phyloP scores from a whole-genome alignment of 495 filamentous ascomycete genomes.

The Xylaria curta region DNA sequence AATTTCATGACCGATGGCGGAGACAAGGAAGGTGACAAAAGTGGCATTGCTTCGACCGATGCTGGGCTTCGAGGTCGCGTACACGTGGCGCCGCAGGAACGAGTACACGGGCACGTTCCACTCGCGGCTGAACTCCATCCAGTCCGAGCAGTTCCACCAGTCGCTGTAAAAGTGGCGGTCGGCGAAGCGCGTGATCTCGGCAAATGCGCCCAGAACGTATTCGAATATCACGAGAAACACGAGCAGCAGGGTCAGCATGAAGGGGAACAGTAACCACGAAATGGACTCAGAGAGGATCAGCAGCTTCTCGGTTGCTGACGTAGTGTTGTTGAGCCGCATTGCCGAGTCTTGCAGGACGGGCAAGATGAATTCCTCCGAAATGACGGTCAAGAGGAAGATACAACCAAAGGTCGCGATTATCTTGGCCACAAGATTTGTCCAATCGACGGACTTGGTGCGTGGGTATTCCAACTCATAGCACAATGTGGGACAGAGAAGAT shows the following conservation, averaged over 20 bases:
- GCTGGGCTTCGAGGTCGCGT: slow-evolving; percentile 75
- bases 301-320: slow-evolving; percentile 66
- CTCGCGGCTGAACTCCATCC: slow-evolving; percentile 96
- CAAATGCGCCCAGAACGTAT: slow-evolving; percentile 92
- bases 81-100: slow-evolving; percentile 95
- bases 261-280: slow-evolving; percentile 91
- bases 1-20: slow-evolving; percentile 87
- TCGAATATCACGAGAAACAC: slow-evolving; percentile 98
- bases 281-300: slow-evolving; percentile 92
- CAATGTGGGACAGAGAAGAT: slow-evolving; percentile 88
- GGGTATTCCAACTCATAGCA: slow-evolving; percentile 99
- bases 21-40: slow-evolving; percentile 89
- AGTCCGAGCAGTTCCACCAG: slow-evolving; percentile 91
- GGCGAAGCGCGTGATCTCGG: slow-evolving; percentile 91
- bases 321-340: slow-evolving; percentile 63
- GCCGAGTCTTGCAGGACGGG: slow-evolving; percentile 84
- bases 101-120: slow-evolving; percentile 99
- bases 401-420: slow-evolving; percentile 92
- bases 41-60: slow-evolving; percentile 82
- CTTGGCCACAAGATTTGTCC: slow-evolving; percentile 85
- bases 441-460: slow-evolving; percentile 72
- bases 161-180: slow-evolving; percentile 96
- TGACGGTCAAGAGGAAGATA: slow-evolving; percentile 91
- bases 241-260: slow-evolving; percentile 94
- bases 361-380: slow-evolving; percentile 93